Conservation (phyloP, 768 basidiomycete species). For the Tricholoma sp. region DNA sequence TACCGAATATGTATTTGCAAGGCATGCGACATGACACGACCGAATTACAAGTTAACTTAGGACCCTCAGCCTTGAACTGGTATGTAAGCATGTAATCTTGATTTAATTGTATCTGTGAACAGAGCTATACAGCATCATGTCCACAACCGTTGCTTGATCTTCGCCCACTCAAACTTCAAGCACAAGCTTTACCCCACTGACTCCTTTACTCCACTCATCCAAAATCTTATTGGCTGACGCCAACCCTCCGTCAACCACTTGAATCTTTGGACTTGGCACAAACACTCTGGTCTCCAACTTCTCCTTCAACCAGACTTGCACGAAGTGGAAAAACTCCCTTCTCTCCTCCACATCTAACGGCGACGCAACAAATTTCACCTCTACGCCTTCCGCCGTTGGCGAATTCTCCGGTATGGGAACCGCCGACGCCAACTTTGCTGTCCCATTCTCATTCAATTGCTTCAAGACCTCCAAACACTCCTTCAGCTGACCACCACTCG, state of each 20-base stretch:
- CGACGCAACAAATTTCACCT: not conserved
- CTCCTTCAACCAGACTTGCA: not conserved
- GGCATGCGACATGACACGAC: too few species aligned
- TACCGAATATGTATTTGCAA: too few species aligned
- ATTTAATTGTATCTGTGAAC: too few species aligned
- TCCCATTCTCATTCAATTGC: not conserved
- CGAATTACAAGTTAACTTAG: too few species aligned
- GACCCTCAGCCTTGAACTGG: too few species aligned
- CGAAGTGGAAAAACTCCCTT: not conserved
- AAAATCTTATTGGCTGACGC: not conserved
- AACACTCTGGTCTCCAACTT: not conserved
- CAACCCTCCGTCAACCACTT: not conserved
- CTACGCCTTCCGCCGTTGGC: conserved; percentile 23
- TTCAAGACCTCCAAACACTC: not conserved
- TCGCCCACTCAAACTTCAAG: not conserved
- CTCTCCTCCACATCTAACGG: not conserved
- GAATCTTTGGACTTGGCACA: not conserved
- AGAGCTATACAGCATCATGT: too few species aligned
- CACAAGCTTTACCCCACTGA: not conserved
- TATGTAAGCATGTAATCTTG: too few species aligned
- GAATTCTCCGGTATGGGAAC: not conserved
- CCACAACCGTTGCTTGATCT: too few species aligned
- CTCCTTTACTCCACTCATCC: not conserved
- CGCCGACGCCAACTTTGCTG: not conserved
- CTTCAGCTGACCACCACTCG: not conserved